Evolutionary conservation across 257 asterid genomes (phyloP), one percentile per base, ranked within the genome.

Genomic region (Craterostigma plantagineum): DNA sequence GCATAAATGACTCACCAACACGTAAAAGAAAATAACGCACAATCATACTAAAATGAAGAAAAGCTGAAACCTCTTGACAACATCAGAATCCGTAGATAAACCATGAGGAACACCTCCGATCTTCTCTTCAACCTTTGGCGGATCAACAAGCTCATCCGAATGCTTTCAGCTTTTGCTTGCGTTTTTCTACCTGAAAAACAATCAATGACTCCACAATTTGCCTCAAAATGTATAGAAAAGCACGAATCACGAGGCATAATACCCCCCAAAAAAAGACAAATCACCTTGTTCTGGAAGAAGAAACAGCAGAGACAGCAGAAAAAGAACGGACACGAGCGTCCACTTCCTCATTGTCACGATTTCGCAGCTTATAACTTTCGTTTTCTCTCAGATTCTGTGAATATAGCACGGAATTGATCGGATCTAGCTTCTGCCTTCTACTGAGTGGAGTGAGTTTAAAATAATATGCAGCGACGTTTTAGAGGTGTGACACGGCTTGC

Each of bases 51-150:
- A n/a, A 59, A 10, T 9, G 35, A 41, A 2, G 15, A 11, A 40
- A 48, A 38, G 3, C 33, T 33, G n/a, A 15, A 11, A 81, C 97
- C 97, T 87, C 50, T 71, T 74, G 33, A 47, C 85, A 0, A 87
- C 95, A 58, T 87, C 92, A 10, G 98, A 74, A 62, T 87, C 98
- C 0, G 98, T 87, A 7, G 93, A 71, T 35, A 87, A 58, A 56
- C 98, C 93, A 56, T 63, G 48, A 8, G 92, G 95, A 39, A 87
- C 76, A 16, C 69, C 93, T 33, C 85, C 93, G 16, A 87, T 42
- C 67, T 68, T 87, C 27, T 87, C 95, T 41, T 83, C 95, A 33
- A 83, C 77, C 71, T 69, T 83, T 0, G 95, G 95, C 35, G 81
- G 91, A 65, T 79, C 93, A 30, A 65, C 75, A 7, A 80, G 70